A percentile compares a stretch with the other conserved stretches of the same genome.
Evolutionary conservation across 2,329 filamentous ascomycete genomes (phyloP).

Genomic region (Xylaria polymorpha): DNA sequence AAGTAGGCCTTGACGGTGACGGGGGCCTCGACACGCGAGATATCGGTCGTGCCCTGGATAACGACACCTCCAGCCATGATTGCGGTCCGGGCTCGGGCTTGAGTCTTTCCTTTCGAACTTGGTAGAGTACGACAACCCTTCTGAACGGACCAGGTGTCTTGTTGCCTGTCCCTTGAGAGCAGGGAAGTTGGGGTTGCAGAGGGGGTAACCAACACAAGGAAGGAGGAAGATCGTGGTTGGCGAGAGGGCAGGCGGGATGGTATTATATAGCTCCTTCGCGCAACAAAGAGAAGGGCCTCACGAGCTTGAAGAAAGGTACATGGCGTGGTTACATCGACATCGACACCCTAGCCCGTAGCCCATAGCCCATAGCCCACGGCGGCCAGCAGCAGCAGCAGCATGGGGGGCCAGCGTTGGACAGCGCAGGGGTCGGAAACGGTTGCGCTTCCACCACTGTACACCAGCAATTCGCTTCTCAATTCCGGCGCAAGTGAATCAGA

Average conservation of each 20-base stretch:
- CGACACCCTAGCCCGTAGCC: not conserved
- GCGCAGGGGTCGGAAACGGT: constrained; percentile 36
- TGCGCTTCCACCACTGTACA: constrained; percentile 33
- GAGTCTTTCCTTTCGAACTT: constrained; percentile 36
- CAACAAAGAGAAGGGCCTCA: constrained; percentile 37
- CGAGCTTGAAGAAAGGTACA: constrained; percentile 22
- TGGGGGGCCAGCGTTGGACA: constrained; percentile 33
- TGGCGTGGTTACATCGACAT: constrained; percentile 40
- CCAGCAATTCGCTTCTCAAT: constrained; percentile 30
- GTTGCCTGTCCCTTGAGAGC: constrained; percentile 35
- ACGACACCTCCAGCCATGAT: constrained; percentile 50
- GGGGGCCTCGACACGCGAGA: constrained; percentile 73
- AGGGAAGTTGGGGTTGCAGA: constrained; percentile 37
- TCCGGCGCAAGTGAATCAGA: constrained; percentile 39
- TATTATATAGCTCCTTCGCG: constrained; percentile 43
- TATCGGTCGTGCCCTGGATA: constrained; percentile 58
- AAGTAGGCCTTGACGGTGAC: constrained; percentile 76
- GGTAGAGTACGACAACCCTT: constrained; percentile 34
- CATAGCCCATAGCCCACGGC: not conserved
- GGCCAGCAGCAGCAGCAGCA: constrained; percentile 3
- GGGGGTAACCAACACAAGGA: constrained; percentile 41
- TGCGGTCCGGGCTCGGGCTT: constrained; percentile 23
- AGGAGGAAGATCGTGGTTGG: constrained; percentile 29
- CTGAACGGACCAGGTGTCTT: constrained; percentile 38
- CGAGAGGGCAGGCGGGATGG: constrained; percentile 38